phyloP scores from a whole-genome alignment of 495 filamentous ascomycete genomes.

The Opeltia flavorubescens region DNA sequence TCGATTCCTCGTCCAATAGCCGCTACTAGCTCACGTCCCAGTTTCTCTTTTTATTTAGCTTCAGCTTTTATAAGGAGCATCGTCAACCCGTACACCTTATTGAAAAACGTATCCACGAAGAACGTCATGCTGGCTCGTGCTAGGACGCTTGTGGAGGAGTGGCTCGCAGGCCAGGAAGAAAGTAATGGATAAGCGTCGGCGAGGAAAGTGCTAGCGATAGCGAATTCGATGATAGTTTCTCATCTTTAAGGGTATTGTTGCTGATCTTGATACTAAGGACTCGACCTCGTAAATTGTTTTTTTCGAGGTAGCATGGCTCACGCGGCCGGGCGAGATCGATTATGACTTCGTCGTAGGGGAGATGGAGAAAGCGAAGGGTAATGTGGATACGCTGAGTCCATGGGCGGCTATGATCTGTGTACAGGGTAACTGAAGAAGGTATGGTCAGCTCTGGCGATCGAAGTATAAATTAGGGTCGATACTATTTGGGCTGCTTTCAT shows the following conservation, averaged over 20 bases:
- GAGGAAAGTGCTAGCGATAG: conserved; percentile 64
- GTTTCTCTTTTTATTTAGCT: conserved; percentile 25
- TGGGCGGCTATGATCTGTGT: conserved; percentile 67
- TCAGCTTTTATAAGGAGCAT: conserved; percentile 27
- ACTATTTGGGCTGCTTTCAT: too few relatives aligned
- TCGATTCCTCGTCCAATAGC: conserved; percentile 62
- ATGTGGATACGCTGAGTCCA: conserved; percentile 78
- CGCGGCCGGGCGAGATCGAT: conserved; percentile 63
- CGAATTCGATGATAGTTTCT: conserved; percentile 61
- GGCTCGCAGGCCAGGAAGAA: conserved; percentile 23
- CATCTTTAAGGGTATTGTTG: conserved; percentile 26
- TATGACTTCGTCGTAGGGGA: conserved; percentile 66
- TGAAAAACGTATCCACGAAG: conserved; percentile 63
- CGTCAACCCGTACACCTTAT: conserved; percentile 40
- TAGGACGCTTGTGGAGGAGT: conserved; percentile 27
- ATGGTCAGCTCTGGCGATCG: too few relatives aligned
- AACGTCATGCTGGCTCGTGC: conserved; percentile 55
- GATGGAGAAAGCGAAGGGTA: conserved; percentile 51
- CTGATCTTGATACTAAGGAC: conserved; percentile 62
- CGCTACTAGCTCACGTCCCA: conserved; percentile 27
- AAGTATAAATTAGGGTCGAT: too few relatives aligned
- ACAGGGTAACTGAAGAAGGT: conserved; percentile 43
- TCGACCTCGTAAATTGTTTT: conserved; percentile 77
- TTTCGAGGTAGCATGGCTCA: conserved; percentile 67
- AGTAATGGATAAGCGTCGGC: conserved; percentile 40